Base-by-base conservation (phyloP, 371 early-diverging fungal genomes). In the Synchytrium microbalum region DNA sequence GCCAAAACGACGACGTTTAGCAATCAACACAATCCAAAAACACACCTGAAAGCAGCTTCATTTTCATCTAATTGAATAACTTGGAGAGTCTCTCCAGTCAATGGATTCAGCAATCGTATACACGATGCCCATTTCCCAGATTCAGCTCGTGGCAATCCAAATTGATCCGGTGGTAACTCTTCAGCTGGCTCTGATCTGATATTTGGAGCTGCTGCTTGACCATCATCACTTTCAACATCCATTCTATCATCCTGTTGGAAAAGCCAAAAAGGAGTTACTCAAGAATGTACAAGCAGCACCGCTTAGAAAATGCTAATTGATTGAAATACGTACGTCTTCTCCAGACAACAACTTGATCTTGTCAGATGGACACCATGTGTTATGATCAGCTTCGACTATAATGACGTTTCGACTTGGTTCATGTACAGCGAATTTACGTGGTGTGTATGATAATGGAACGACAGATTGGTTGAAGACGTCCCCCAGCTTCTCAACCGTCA, bases 101-200 rank as follows among this genome's bases (percentile, higher is more conserved):
- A 78, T 1, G 97, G 94, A 54, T 92, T 88, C 32, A 98, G 74
- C 52, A 74, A 19, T 8, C 95, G 84, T 32, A 98, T 84, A 61
- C 91, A 87, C 56, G 90, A 89, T 0, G 92, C 92, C 94, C 96
- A 96, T 68, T 83, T 84, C 30, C 94, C 93, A 2, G 80, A 62
- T 8, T 67, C 72, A 1, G 86, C 82, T 46, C 86, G 79, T 0
- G 88, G 83, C 54, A 87, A 79, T 0, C 93, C 93, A 77, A 92
- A 94, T 59, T 86, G 82, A 13, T 76, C 80, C 0, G 81, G 76
- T 19, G 87, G 82, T 32, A 88, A 73, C 64, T 74, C 79, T 52
- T 76, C 56, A 29, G 24, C 26, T 32, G 60, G 24, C 10, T 33
- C n/a, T n/a, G n/a, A n/a, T n/a, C n/a, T n/a, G n/a, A n/a, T n/a